Conservation (phyloP, 139 green algal genomes). For the Closterium sp. region DNA sequence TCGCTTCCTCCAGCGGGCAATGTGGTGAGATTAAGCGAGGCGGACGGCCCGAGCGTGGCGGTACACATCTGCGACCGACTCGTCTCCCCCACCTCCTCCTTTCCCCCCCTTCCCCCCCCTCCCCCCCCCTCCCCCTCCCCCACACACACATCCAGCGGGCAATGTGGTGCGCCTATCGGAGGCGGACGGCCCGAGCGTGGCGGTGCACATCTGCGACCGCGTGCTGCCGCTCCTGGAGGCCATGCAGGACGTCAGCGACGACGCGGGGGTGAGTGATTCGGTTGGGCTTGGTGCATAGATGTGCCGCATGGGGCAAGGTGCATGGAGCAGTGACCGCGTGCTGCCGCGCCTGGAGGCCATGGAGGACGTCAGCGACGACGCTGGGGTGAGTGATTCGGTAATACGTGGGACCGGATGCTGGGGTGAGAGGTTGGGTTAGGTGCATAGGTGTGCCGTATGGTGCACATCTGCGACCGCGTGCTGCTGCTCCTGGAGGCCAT, state of each 20-base stretch:
- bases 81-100: too few species aligned
- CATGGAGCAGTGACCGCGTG: neutral
- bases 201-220: neutral
- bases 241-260: constrained; percentile 7
- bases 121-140: too few species aligned
- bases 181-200: neutral
- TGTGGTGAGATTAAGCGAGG: neutral
- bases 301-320: too few species aligned
- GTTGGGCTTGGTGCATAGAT: too few species aligned
- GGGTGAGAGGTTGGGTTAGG: too few species aligned
- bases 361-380: neutral
- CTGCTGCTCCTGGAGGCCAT: neutral
- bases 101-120: too few species aligned
- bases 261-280: neutral
- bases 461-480: neutral
- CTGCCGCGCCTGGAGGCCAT: neutral
- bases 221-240: constrained; percentile 1
- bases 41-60: neutral
- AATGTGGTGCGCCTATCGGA: too few species aligned
- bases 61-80: too few species aligned
- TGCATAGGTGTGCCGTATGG: too few species aligned
- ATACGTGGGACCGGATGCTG: too few species aligned
- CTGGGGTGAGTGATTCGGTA: neutral
- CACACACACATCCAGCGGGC: too few species aligned
- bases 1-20: neutral